phyloP scores from a whole-genome alignment of 1,284 basidiomycete species.

The Fomitopsis schrenkii region DNA sequence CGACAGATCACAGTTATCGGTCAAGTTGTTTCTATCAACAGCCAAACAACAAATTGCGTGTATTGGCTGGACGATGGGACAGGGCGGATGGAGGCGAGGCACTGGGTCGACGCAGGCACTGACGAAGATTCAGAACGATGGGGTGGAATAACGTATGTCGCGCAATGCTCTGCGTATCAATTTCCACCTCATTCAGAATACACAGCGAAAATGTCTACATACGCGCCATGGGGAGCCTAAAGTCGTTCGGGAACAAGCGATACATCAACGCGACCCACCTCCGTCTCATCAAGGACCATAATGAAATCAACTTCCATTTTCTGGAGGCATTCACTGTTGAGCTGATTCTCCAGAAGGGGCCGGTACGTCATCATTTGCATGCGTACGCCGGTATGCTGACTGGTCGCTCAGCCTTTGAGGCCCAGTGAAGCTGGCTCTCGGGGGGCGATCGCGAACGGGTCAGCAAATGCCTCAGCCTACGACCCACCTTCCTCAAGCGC shows the following conservation, averaged over 20 bases:
- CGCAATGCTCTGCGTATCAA: not conserved
- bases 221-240: conserved; percentile 87
- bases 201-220: conserved; percentile 75
- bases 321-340: conserved; percentile 51
- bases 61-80: conserved; percentile 90
- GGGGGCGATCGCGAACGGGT: conserved; percentile 3
- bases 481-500: conserved; percentile 20
- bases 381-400: not conserved
- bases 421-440: conserved; percentile 17
- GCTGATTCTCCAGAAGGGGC: conserved; percentile 37
- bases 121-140: conserved; percentile 47
- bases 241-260: conserved; percentile 80
- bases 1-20: conserved; percentile 74
- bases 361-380: conserved; percentile 20
- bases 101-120: conserved; percentile 76
- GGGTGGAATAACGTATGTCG: conserved; percentile 44
- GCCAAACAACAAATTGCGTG: conserved; percentile 78
- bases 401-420: conserved; percentile 23
- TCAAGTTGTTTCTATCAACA: conserved; percentile 66
- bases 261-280: conserved; percentile 80
- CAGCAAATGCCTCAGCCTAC: conserved; percentile 26
- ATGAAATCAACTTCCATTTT: conserved; percentile 84
- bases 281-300: conserved; percentile 62
- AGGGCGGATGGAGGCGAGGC: conserved; percentile 82
- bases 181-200: not conserved